These are phyloP conservation scores for Medicago arabica DNA, from an alignment of 306 rosid genomes.

Conservation along the genomic window DNA sequence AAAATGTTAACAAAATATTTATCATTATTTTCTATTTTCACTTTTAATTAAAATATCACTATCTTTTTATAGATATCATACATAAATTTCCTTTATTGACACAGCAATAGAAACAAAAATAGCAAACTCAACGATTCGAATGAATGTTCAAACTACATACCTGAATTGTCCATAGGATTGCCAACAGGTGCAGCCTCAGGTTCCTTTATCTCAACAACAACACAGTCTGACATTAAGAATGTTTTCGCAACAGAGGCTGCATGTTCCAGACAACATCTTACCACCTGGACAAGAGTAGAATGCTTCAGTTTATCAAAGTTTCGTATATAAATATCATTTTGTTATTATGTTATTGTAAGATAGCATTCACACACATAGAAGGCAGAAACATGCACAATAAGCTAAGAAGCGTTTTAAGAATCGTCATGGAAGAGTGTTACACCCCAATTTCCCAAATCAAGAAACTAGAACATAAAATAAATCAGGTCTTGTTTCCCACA, in stretches of 20 bases:
- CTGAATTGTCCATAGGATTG: constrained; percentile 96
- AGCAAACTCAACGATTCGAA: background rate
- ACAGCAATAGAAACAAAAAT: background rate
- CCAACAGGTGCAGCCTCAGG: constrained; percentile 79
- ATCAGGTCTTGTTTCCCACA: background rate
- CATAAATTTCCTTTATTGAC: background rate
- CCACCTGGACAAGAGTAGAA: constrained; percentile 62
- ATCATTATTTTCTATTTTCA: background rate
- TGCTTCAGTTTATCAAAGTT: constrained; percentile 9
- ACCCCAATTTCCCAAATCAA: background rate
- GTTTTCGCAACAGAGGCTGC: constrained; percentile 98
- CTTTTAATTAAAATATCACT: background rate
- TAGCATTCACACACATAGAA: background rate
- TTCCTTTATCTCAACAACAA: constrained; percentile 98
- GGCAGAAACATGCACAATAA: background rate
- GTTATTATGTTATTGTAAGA: background rate
- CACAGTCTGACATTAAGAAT: constrained; percentile 97
- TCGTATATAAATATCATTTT: background rate
- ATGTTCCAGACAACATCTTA: constrained; percentile 97
- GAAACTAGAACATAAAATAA: background rate
- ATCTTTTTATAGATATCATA: background rate
- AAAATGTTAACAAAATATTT: background rate
- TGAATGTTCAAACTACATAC: constrained; percentile 45
- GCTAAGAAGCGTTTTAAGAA: background rate
- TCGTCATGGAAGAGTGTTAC: background rate